Evolutionary conservation across 108 stramenopile species (phyloP), one percentile per base, ranked within the genome.

Genomic region (Conticribra guillardii): DNA sequence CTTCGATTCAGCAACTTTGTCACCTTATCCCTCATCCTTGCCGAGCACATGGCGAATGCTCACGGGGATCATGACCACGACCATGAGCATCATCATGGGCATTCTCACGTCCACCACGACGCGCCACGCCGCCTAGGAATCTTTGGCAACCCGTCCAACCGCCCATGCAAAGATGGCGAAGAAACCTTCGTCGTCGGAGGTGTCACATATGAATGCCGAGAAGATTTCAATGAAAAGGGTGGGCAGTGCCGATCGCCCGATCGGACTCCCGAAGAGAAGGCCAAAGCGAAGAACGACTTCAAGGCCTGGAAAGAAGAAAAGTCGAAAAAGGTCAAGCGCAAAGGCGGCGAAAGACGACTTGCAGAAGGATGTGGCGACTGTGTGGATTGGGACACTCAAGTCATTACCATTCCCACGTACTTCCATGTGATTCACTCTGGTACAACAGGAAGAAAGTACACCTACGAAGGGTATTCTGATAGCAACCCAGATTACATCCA

Each of bases 371-470:
- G 60, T 44, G 60, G 33, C 0, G 44, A 61, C 22, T 61, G 60
- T 26, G 60, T 61, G 4, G 4, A 47, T 46, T 61, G 60, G 60
- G 26, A 24, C 21, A 27, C 28, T 4, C 4, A 17, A 1, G 3
- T 61, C 41, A 69, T 69, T 0, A 69, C 67, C 33, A 21, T 69
- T 1, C 47, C 47, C 28, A 58, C 56, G 5, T 58, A 69, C 37
- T 41, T 69, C 18, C 67, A 69, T 30, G 50, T 69, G 32, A n/a
- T 69, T 0, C 16, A 53, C 24, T n/a, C 18, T 24, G 60, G 60
- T 1, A 27, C 23, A 2, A 54, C 18, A 1, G 51, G 65, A 26
- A 18, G 4, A 19, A 4, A 44, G 34, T 66, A 33, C 16, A 22
- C 34, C 51, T 54, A 56, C n/a, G n/a, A n/a, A n/a, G n/a, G n/a